phyloP scores from a whole-genome alignment of 768 basidiomycete genomes.

The Kwoniella sp. region DNA sequence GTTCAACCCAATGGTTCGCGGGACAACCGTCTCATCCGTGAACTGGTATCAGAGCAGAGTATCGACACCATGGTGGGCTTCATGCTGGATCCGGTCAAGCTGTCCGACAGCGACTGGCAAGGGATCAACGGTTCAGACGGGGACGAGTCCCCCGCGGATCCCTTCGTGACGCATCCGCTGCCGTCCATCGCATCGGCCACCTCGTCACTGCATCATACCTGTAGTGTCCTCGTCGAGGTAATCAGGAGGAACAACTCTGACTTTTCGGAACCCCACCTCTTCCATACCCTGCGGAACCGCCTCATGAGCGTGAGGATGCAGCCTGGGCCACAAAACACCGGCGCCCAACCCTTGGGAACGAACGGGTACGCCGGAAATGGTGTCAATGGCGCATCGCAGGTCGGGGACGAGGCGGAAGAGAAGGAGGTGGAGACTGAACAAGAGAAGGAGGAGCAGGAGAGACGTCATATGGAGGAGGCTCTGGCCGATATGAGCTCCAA shows the following conservation, averaged over 20 bases:
- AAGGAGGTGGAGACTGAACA: conserved; percentile 55
- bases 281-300: conserved; percentile 85
- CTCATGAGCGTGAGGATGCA: conserved; percentile 64
- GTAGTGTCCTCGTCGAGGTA: conserved; percentile 84
- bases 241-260: conserved; percentile 98
- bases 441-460: conserved; percentile 31
- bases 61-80: conserved; percentile 68
- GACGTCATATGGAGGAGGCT: conserved; percentile 41
- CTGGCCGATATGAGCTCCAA: conserved; percentile 35
- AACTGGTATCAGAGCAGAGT: conserved; percentile 70
- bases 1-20: conserved; percentile 27
- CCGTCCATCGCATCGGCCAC: conserved; percentile 44
- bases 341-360: conserved; percentile 62
- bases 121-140: conserved; percentile 13
- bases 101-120: conserved; percentile 29
- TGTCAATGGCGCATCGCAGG: conserved; percentile 52
- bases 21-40: conserved; percentile 76
- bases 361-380: not conserved
- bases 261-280: conserved; percentile 95
- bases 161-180: conserved; percentile 38
- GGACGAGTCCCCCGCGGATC: conserved; percentile 26
- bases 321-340: too few relatives aligned
- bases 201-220: conserved; percentile 79
- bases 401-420: conserved; percentile 63
- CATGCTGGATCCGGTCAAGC: conserved; percentile 65